Evolutionary conservation across 2,329 filamentous ascomycete genomes (phyloP).

Genomic region (Penicillium sp.): DNA sequence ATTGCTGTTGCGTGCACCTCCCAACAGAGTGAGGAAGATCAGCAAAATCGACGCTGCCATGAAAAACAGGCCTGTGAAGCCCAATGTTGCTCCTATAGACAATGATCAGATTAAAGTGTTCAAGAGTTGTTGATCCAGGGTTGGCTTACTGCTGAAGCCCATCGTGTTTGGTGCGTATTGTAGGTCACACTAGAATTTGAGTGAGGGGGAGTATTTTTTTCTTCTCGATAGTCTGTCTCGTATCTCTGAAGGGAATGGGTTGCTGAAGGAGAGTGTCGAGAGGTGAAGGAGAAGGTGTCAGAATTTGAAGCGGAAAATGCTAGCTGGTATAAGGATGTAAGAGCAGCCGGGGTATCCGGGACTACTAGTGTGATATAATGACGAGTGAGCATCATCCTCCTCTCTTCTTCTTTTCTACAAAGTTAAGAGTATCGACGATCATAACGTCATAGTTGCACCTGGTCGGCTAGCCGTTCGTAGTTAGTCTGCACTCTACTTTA

Average conservation of each 20-base stretch:
- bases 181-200: neutral
- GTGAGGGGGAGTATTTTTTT: neutral
- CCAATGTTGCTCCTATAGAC: conserved; percentile 46
- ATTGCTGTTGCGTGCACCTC: conserved; percentile 46
- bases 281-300: neutral
- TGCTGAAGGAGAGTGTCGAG: conserved; percentile 1
- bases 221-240: neutral
- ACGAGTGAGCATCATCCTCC: conserved; percentile 9
- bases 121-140: neutral
- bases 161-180: conserved; percentile 13
- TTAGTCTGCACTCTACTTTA: conserved; percentile 16
- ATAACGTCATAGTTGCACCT: conserved; percentile 30
- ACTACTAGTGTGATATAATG: conserved; percentile 20
- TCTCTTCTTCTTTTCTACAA: neutral
- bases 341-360: conserved; percentile 18
- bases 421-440: conserved; percentile 15
- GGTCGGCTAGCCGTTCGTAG: conserved; percentile 16
- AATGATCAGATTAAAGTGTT: conserved; percentile 6
- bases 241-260: neutral
- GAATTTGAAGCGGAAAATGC: neutral
- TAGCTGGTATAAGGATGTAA: conserved; percentile 3
- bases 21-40: conserved; percentile 58
- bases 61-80: conserved; percentile 52
- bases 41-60: conserved; percentile 55
- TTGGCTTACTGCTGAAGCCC: conserved; percentile 28